A percentile compares a stretch with the other conserved stretches of the same genome.
Conservation (phyloP, 2,329 filamentous ascomycete species). For the Bipolaris bicolor region DNA sequence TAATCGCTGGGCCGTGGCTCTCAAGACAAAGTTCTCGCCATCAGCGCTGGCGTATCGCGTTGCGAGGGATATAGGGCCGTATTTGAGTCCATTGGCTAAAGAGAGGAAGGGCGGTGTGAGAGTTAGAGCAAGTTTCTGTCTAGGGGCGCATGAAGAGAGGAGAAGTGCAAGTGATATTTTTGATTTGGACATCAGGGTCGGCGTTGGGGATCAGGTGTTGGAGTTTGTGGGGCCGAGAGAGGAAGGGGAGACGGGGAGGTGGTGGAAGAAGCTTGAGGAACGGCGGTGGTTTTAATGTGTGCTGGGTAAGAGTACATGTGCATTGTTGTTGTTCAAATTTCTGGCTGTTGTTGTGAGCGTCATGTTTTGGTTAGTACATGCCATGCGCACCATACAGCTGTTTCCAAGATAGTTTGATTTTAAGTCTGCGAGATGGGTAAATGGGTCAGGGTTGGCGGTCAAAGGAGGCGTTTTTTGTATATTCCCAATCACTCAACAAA, state of each 20-base stretch:
- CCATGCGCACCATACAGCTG: not conserved
- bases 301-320: not conserved
- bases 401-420: not conserved
- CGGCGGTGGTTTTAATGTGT: slow-evolving; percentile 53
- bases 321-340: not conserved
- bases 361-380: not conserved
- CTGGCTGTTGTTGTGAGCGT: not conserved
- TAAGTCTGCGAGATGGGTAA: not conserved
- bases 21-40: slow-evolving; percentile 51
- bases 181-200: slow-evolving; percentile 54
- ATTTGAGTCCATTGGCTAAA: slow-evolving; percentile 51
- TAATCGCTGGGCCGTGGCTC: slow-evolving; percentile 51
- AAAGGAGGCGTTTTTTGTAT: not conserved
- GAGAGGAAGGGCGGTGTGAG: slow-evolving; percentile 49
- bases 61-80: slow-evolving; percentile 49
- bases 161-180: slow-evolving; percentile 50
- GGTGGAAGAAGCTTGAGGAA: slow-evolving; percentile 51
- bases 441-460: not conserved
- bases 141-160: slow-evolving; percentile 42
- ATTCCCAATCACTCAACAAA: slow-evolving; percentile 4
- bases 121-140: slow-evolving; percentile 55
- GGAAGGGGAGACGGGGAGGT: slow-evolving; percentile 51
- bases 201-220: slow-evolving; percentile 48
- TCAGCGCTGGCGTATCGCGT: slow-evolving; percentile 51
- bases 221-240: slow-evolving; percentile 53